These are phyloP conservation scores for Trichoderma atrobrunneum DNA, from an alignment of 2,329 filamentous ascomycete genomes.

Conservation along the genomic window DNA sequence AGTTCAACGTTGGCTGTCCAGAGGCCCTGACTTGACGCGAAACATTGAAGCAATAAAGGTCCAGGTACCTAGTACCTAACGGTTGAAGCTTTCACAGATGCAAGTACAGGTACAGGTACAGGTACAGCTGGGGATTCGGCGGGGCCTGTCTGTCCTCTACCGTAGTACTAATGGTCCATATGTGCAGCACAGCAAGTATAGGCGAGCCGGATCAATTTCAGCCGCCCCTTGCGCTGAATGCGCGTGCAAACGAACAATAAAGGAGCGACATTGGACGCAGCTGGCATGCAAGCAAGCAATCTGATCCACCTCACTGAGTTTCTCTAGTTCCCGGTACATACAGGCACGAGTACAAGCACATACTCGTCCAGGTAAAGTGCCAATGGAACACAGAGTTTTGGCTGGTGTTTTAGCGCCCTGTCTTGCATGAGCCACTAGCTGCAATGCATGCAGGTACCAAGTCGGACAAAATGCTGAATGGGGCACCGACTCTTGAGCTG, in stretches of 20 bases:
- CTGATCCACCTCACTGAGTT: neutral
- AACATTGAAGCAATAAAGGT: neutral
- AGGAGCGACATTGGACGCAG: neutral
- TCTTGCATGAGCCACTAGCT: conserved; percentile 1
- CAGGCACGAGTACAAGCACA: neutral
- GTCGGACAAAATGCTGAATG: neutral
- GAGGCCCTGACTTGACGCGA: conserved; percentile 1
- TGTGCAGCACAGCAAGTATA: no score
- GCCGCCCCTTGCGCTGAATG: neutral
- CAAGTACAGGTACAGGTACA: neutral
- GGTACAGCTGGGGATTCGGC: neutral
- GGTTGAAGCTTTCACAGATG: neutral
- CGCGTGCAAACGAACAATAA: neutral
- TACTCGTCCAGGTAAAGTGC: neutral
- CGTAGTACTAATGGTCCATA: no score
- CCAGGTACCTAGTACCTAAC: neutral
- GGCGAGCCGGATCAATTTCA: neutral
- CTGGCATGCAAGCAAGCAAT: neutral
- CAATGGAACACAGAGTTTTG: neutral
- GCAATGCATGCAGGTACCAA: neutral
- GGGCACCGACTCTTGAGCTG: neutral
- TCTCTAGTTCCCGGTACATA: neutral
- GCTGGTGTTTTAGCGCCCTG: conserved; percentile 5
- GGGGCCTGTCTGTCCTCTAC: neutral
- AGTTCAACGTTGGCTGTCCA: neutral